Conservation (phyloP, 148 eudicot species). For the Nepenthes gracilis region DNA sequence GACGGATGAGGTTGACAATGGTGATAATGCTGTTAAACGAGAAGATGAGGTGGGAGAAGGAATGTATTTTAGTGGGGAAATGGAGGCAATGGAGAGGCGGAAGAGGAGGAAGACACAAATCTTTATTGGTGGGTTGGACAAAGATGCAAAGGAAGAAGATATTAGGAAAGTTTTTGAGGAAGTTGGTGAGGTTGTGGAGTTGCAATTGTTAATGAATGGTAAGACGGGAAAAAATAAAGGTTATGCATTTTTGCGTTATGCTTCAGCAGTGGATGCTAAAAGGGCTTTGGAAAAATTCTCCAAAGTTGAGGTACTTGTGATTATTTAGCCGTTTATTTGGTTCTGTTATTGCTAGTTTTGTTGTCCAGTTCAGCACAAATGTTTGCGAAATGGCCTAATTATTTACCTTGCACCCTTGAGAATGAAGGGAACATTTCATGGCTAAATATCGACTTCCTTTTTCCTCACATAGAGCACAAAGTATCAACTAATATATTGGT, state of each 20-base stretch:
- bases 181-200: constrained; percentile 42
- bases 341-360: neutral
- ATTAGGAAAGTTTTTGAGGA: constrained; percentile 41
- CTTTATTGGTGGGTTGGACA: constrained; percentile 54
- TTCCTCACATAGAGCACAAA: too few species aligned
- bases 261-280: constrained; percentile 49
- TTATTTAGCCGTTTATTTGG: neutral
- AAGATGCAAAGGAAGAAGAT: constrained; percentile 48
- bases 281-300: constrained; percentile 37
- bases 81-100: constrained; percentile 48
- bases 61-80: constrained; percentile 32
- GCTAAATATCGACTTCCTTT: too few species aligned
- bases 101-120: constrained; percentile 52
- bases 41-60: constrained; percentile 14
- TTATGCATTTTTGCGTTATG: constrained; percentile 49
- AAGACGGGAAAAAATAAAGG: constrained; percentile 37
- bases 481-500: too few species aligned
- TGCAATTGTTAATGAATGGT: constrained; percentile 27
- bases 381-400: neutral
- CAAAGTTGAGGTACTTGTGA: constrained; percentile 38
- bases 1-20: constrained; percentile 12
- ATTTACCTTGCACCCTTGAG: neutral
- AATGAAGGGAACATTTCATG: neutral
- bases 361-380: neutral
- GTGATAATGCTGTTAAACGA: constrained; percentile 11